phyloP scores from a whole-genome alignment of 2,329 filamentous ascomycete species.

The Zymoseptoria passerinii region DNA sequence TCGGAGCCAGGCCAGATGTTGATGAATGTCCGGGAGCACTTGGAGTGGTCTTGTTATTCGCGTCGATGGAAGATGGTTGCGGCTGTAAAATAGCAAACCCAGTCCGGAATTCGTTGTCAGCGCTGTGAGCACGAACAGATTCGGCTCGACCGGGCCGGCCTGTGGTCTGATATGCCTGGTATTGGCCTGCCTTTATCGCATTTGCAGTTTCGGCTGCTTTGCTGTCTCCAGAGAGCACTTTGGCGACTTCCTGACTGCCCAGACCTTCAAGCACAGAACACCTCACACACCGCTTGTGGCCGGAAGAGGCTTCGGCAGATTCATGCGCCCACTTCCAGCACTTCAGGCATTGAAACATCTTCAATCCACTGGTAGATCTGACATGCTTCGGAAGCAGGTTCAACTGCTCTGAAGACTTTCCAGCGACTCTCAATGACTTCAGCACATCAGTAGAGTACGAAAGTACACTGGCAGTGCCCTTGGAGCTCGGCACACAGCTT shows the following conservation, averaged over 20 bases:
- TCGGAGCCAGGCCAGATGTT: neutral
- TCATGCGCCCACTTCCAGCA: neutral
- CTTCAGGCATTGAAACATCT: neutral
- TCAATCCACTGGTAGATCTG: neutral
- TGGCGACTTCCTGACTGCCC: neutral
- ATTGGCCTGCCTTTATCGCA: neutral
- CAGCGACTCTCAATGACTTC: neutral
- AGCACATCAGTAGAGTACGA: neutral
- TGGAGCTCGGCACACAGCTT: neutral
- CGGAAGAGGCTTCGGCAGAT: neutral
- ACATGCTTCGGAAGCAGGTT: neutral
- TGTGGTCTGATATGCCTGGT: neutral
- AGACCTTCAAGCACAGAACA: neutral
- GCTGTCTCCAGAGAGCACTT: neutral
- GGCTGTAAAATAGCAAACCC: neutral
- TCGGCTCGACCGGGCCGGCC: neutral
- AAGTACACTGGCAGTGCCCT: neutral
- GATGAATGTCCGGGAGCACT: neutral
- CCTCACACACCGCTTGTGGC: neutral
- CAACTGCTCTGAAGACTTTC: neutral
- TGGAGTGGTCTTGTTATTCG: neutral
- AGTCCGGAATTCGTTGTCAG: neutral
- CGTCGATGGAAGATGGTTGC: neutral
- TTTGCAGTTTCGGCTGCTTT: neutral
- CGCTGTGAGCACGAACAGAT: neutral